phyloP scores from a whole-genome alignment of 2,329 filamentous ascomycete genomes.

The Xylariaceae sp. region DNA sequence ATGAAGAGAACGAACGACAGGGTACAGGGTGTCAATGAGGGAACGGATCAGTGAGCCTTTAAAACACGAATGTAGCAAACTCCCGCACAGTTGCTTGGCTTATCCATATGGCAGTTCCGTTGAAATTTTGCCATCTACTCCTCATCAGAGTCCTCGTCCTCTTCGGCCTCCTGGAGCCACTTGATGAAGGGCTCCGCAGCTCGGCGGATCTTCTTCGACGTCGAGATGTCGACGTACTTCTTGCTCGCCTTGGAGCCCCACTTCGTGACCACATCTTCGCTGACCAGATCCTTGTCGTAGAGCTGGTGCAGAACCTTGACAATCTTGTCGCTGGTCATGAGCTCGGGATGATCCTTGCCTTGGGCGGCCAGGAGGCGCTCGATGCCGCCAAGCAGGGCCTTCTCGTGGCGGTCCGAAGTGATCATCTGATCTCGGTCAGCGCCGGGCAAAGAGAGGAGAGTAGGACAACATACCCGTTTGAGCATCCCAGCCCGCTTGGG shows the following conservation, averaged over 20 bases:
- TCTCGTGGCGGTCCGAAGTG: conserved; percentile 88
- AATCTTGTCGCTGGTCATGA: conserved; percentile 59
- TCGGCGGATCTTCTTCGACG: conserved; percentile 92
- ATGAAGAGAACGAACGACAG: too few species aligned
- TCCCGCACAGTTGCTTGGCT: not conserved
- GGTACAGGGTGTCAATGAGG: too few species aligned
- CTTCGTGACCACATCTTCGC: conserved; percentile 78
- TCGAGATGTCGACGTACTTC: conserved; percentile 88
- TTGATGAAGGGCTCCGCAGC: conserved; percentile 87
- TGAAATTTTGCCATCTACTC: conserved; percentile 22
- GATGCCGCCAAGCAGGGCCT: conserved; percentile 87
- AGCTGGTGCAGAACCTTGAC: conserved; percentile 82
- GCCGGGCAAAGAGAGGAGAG: conserved; percentile 1
- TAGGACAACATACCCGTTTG: conserved; percentile 60
- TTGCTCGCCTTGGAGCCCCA: conserved; percentile 96
- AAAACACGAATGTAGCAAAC: conserved; percentile 1
- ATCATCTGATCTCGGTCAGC: conserved; percentile 52
- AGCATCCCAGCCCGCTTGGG: conserved; percentile 76
- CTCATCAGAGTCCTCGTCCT: conserved; percentile 61
- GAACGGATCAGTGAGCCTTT: too few species aligned
- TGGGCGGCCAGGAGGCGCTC: conserved; percentile 76
- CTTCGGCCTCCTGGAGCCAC: conserved; percentile 85
- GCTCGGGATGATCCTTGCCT: conserved; percentile 69
- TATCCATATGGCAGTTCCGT: not conserved
- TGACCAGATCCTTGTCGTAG: conserved; percentile 84